These are phyloP conservation scores for Pterothamnion heteromorphum DNA, from an alignment of 31 red algal genomes.

Conservation along the genomic window DNA sequence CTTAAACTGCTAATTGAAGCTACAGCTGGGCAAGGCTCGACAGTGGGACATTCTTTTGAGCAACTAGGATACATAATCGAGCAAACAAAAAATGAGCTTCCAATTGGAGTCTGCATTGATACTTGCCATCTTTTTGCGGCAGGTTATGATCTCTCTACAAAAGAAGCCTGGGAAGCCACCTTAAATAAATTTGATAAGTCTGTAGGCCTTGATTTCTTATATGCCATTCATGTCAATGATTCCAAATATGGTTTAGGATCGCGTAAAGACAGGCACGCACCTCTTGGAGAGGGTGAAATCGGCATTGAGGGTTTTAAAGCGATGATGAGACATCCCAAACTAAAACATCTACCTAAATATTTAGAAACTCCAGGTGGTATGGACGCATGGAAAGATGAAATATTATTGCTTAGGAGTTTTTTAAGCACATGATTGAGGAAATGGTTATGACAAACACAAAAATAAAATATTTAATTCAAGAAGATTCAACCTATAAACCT, in stretches of 20 bases:
- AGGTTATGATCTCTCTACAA: neutral
- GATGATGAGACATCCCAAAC: neutral
- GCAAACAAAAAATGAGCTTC: neutral
- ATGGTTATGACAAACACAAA: too few species aligned
- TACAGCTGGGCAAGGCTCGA: neutral
- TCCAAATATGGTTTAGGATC: neutral
- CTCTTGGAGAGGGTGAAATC: neutral
- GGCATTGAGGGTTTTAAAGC: neutral
- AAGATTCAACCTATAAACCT: too few species aligned
- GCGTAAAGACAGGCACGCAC: neutral
- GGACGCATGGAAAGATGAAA: too few species aligned
- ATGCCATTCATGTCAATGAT: neutral
- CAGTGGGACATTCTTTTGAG: neutral
- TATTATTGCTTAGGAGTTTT: too few species aligned
- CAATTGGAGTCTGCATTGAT: neutral
- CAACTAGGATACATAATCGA: neutral
- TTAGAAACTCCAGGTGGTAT: neutral
- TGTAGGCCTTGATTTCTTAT: neutral
- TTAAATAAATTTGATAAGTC: neutral
- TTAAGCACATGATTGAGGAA: too few species aligned
- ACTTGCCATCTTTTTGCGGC: neutral
- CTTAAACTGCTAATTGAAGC: neutral
- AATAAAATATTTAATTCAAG: too few species aligned
- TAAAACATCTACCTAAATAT: neutral
- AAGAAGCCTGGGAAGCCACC: neutral